Conservation (phyloP, 441 rosid species). For the Adansonia grandidieri region DNA sequence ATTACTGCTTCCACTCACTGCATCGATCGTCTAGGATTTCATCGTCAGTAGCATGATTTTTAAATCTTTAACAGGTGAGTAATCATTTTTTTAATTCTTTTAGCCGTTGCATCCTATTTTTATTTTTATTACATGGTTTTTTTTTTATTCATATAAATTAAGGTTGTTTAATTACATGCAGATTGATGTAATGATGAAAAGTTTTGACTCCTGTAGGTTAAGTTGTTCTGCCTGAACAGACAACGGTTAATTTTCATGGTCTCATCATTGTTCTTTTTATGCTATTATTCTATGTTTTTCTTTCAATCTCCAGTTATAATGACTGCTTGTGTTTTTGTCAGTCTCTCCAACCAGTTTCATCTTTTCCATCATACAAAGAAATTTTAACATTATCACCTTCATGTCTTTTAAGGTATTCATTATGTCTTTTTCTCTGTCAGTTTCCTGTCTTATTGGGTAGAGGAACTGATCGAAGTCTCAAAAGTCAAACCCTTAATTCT, state of each 20-base stretch:
- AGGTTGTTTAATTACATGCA: constrained; percentile 27
- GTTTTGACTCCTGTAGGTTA: constrained; percentile 31
- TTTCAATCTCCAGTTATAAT: constrained; percentile 12
- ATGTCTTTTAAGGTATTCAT: not conserved
- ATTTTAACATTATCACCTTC: not conserved
- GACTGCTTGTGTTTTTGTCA: constrained; percentile 10
- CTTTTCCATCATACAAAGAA: not conserved
- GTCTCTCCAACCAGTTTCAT: not conserved
- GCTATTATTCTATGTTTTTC: constrained; percentile 9
- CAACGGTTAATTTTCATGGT: constrained; percentile 21
- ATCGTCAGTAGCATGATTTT: not conserved
- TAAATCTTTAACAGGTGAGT: not conserved
- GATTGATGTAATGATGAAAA: constrained; percentile 49
- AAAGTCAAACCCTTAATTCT: not conserved
- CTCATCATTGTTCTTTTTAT: not conserved
- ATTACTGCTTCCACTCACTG: constrained; percentile 38
- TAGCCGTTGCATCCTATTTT: not conserved
- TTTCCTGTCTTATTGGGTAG: not conserved
- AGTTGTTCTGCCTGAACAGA: constrained; percentile 3
- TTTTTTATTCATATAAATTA: constrained; percentile 17
- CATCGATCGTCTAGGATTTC: constrained; percentile 5
- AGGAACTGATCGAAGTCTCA: not conserved
- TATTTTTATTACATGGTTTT: not conserved
- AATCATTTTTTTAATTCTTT: not conserved
- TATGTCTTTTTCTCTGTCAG: not conserved